Base-by-base conservation (phyloP, 2,329 filamentous ascomycete genomes). In the Cytospora schulzeri region DNA sequence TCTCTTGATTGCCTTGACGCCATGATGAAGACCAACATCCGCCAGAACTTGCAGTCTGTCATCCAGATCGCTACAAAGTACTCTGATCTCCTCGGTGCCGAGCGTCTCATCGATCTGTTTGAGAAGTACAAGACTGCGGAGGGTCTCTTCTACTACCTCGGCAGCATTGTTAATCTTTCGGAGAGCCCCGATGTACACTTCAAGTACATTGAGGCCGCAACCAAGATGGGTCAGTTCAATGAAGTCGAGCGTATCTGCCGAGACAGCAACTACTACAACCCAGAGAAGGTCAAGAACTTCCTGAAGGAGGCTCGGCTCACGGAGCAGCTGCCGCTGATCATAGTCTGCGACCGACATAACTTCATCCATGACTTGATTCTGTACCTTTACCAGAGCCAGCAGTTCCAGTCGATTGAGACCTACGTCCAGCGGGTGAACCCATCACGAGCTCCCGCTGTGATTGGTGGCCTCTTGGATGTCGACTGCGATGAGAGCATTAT, bases 221-320 rank as follows among this genome's bases (percentile, higher is more conserved):
- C 93, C 28, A 91, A 89, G 74, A 96, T 97, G 87, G 88, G 90
- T 33, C 94, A 99, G 78, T 87, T 97, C 73, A 93, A 92, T 70
- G 95, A 99, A 75, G 95, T 99, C 24, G 94, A 99, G 83, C 91
- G 95, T 62, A 94, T 99, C 73, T 98, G 94, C 81, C 89, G 96
- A 67, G 95, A 99, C 77, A 96, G 90, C 83, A 93, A 91, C 76
- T 85, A 85, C 73, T 94, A 93, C 79, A 94, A 97, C 76, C 85
- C 93, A 0, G 93, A 97, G 78, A 96, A 97, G 83, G 92, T 97
- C 64, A 97, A 97, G 85, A 99, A 99, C 82, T 99, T 98, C 86
- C 82, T 99, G 67, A 99, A 99, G 81, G 96, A 99, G 76, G 94
- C 95, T 62, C 91, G 89, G 70, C 83, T 99, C 53, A 88, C 90